These are phyloP conservation scores for Suhomyces anneliseae DNA, from an alignment of 1,139 yeast species.

Conservation along the genomic window DNA sequence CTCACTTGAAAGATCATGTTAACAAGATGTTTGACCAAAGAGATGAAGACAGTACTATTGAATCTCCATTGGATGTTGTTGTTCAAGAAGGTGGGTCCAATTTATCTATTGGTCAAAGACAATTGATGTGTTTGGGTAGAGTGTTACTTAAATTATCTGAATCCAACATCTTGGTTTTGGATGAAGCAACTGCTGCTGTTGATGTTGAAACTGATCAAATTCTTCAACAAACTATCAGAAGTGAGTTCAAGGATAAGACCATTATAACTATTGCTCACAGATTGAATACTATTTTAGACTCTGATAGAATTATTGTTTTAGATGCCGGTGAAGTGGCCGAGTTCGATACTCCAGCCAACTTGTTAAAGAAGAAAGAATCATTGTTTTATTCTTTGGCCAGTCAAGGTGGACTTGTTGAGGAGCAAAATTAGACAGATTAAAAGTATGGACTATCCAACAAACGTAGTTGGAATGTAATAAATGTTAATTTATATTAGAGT, in stretches of 20 bases:
- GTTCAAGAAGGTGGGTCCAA: slow-evolving; percentile 85
- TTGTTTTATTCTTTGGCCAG: slow-evolving; percentile 76
- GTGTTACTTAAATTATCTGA: slow-evolving; percentile 67
- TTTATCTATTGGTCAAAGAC: slow-evolving; percentile 88
- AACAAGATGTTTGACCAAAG: slow-evolving; percentile 50
- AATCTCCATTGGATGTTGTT: slow-evolving; percentile 59
- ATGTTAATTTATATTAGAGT: no score
- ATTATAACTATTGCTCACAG: slow-evolving; percentile 95
- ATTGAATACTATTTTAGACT: slow-evolving; percentile 87
- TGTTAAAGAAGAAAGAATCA: slow-evolving; percentile 67
- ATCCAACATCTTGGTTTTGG: slow-evolving; percentile 76
- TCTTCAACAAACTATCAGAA: slow-evolving; percentile 82
- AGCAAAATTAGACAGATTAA: slow-evolving; percentile 13
- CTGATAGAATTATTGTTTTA: slow-evolving; percentile 83
- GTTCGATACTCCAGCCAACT: slow-evolving; percentile 73
- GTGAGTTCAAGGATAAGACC: slow-evolving; percentile 83
- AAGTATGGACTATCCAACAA: no score
- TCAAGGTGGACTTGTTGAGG: slow-evolving; percentile 57
- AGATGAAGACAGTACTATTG: slow-evolving; percentile 26
- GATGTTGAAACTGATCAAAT: slow-evolving; percentile 93
- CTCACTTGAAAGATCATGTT: slow-evolving; percentile 81
- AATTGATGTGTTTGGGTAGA: slow-evolving; percentile 86
- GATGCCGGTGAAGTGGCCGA: slow-evolving; percentile 86
- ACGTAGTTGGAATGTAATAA: no score
- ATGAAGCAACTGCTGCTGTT: slow-evolving; percentile 97